phyloP scores from a whole-genome alignment of 495 filamentous ascomycete species.

The Cryomyces antarcticus region DNA sequence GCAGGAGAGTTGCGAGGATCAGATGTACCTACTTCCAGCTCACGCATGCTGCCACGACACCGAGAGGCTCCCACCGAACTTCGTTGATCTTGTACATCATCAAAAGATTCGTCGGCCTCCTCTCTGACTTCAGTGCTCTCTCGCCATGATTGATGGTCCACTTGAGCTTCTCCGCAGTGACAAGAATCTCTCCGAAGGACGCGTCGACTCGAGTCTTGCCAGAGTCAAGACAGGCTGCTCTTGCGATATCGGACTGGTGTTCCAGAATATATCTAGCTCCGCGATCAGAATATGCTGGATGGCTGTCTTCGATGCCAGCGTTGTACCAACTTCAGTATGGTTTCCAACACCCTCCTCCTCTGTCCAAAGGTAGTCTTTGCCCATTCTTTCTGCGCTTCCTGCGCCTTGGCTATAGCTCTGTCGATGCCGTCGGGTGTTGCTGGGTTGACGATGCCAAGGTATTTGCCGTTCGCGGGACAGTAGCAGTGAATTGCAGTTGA shows the following conservation, averaged over 20 bases:
- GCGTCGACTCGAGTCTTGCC: constrained; percentile 94
- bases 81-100: constrained; percentile 93
- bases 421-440: constrained; percentile 64
- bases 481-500: constrained; percentile 64
- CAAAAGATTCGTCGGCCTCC: constrained; percentile 63
- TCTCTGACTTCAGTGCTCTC: constrained; percentile 48
- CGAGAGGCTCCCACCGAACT: constrained; percentile 79
- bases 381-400: constrained; percentile 63
- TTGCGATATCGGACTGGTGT: constrained; percentile 73
- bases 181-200: constrained; percentile 79
- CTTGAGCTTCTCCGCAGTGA: constrained; percentile 78
- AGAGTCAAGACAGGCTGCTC: constrained; percentile 79
- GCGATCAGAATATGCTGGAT: not conserved
- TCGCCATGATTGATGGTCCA: constrained; percentile 92
- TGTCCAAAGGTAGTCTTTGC: constrained; percentile 56
- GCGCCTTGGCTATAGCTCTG: constrained; percentile 50
- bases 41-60: constrained; percentile 77
- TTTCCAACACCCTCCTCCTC: constrained; percentile 59
- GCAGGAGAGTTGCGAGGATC: too few species aligned
- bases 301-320: not conserved
- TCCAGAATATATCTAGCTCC: constrained; percentile 48
- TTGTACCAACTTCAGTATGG: constrained; percentile 46
- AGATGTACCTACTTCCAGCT: constrained; percentile 69
- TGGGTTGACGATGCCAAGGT: constrained; percentile 64
- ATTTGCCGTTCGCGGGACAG: constrained; percentile 68